phyloP scores from a whole-genome alignment of 1,284 basidiomycete genomes.

The Papiliotrema nemorosa region DNA sequence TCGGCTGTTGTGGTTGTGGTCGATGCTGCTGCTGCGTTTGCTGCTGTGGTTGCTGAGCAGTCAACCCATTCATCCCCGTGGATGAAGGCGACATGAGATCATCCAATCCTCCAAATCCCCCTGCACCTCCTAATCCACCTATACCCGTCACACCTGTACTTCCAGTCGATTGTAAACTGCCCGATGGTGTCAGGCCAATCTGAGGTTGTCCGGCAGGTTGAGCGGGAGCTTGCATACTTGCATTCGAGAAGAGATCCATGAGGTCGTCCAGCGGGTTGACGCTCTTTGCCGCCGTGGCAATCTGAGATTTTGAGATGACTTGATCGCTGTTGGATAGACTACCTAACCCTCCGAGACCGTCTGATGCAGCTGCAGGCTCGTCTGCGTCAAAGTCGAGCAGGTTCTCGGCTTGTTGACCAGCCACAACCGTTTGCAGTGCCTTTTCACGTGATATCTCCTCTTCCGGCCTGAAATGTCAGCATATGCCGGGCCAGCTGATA shows the following conservation, averaged over 20 bases:
- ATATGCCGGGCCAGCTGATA: neutral
- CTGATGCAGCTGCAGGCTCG: conserved; percentile 48
- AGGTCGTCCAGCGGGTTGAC: conserved; percentile 83
- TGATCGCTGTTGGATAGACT: neutral
- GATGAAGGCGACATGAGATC: conserved; percentile 15
- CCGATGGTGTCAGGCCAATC: neutral
- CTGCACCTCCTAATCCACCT: neutral
- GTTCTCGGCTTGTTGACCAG: conserved; percentile 89
- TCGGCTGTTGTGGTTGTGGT: too few relatives aligned
- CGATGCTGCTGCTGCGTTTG: neutral
- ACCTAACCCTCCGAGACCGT: neutral
- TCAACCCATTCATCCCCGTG: conserved; percentile 2
- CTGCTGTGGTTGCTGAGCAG: conserved; percentile 8
- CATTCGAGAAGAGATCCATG: conserved; percentile 74
- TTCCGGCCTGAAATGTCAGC: conserved; percentile 52
- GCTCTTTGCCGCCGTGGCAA: conserved; percentile 43
- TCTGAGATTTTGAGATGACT: conserved; percentile 27
- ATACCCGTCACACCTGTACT: neutral
- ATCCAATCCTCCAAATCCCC: conserved; percentile 7
- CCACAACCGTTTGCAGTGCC: conserved; percentile 81
- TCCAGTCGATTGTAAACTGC: neutral
- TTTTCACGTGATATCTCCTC: conserved; percentile 66
- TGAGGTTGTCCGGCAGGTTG: conserved; percentile 17
- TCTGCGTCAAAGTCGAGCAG: conserved; percentile 84
- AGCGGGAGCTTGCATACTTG: conserved; percentile 47